Conservation (phyloP, 2,329 filamentous ascomycete species). For the Alternaria postmessia region DNA sequence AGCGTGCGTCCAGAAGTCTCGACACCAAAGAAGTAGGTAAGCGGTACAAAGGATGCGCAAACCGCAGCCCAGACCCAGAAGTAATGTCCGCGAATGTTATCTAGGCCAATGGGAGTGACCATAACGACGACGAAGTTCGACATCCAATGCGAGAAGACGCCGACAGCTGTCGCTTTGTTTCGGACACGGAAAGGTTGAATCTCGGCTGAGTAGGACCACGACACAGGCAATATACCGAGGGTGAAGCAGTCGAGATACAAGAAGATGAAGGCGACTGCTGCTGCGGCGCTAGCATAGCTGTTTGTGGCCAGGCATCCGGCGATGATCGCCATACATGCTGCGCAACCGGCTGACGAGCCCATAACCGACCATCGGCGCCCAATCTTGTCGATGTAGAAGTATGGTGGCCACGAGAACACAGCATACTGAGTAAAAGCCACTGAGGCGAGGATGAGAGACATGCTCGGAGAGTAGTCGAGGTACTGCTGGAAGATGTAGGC, state of each 20-base stretch:
- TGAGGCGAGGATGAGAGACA: slow-evolving; percentile 44
- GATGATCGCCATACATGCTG: slow-evolving; percentile 46
- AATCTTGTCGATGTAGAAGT: slow-evolving; percentile 57
- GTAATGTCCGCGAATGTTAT: slow-evolving; percentile 50
- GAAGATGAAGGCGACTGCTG: slow-evolving; percentile 53
- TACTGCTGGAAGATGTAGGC: slow-evolving; percentile 50
- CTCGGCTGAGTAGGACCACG: slow-evolving; percentile 61
- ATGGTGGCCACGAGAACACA: slow-evolving; percentile 51
- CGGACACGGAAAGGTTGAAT: slow-evolving; percentile 60
- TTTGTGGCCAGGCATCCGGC: slow-evolving; percentile 39
- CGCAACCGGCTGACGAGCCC: slow-evolving; percentile 42
- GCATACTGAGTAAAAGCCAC: slow-evolving; percentile 57
- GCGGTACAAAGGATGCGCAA: slow-evolving; percentile 60
- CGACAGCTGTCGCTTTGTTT: slow-evolving; percentile 60
- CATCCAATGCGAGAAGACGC: slow-evolving; percentile 60
- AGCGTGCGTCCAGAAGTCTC: slow-evolving; percentile 38
- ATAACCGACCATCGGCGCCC: slow-evolving; percentile 49
- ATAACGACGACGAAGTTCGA: slow-evolving; percentile 61
- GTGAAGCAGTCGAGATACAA: slow-evolving; percentile 34
- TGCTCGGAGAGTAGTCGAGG: slow-evolving; percentile 39
- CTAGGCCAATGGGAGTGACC: slow-evolving; percentile 56
- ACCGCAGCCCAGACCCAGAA: slow-evolving; percentile 62
- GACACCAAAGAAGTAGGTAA: slow-evolving; percentile 52
- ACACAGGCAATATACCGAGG: slow-evolving; percentile 44
- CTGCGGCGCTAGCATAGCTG: slow-evolving; percentile 37